These are phyloP conservation scores for Eimeria tenella DNA, from an alignment of 169 alveolate species.

Conservation along the genomic window DNA sequence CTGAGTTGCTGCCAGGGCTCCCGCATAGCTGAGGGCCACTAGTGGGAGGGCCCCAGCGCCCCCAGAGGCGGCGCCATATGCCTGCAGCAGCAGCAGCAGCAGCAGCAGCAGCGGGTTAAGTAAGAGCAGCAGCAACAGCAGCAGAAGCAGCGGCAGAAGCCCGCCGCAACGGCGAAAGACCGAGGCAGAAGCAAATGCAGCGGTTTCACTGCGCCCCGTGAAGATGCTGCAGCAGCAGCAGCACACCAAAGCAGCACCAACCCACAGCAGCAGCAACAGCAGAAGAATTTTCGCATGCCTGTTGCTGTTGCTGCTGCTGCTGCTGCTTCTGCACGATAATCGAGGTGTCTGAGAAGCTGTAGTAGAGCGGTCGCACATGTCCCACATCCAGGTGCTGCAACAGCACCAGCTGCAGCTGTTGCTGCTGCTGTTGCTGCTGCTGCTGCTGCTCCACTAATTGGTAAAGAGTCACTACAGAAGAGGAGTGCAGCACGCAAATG, in stretches of 20 bases:
- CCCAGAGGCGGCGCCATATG: background rate
- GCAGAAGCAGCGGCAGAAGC: background rate
- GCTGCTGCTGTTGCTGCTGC: constrained; percentile 45
- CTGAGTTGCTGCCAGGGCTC: constrained; percentile 9
- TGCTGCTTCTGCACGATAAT: constrained; percentile 20
- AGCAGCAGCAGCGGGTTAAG: background rate
- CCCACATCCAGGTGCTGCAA: constrained; percentile 22
- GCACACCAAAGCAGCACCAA: background rate
- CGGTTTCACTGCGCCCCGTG: background rate
- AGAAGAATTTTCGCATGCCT: background rate
- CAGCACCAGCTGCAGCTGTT: constrained; percentile 36
- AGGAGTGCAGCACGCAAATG: constrained; percentile 46
- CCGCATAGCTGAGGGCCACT: constrained; percentile 17
- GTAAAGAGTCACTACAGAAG: background rate
- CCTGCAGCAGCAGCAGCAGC: constrained; percentile 59
- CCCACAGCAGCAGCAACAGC: background rate
- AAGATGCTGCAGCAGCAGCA: background rate
- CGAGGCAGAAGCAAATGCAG: background rate
- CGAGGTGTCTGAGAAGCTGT: constrained; percentile 42
- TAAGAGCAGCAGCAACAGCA: background rate
- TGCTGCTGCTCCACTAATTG: constrained; percentile 12
- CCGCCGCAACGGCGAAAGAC: no score
- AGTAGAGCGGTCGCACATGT: constrained; percentile 35
- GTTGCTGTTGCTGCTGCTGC: constrained; percentile 49
- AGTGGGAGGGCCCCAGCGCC: background rate